These are phyloP conservation scores for Bruguiera parviflora DNA, from an alignment of 345 rosid genomes.

Conservation along the genomic window DNA sequence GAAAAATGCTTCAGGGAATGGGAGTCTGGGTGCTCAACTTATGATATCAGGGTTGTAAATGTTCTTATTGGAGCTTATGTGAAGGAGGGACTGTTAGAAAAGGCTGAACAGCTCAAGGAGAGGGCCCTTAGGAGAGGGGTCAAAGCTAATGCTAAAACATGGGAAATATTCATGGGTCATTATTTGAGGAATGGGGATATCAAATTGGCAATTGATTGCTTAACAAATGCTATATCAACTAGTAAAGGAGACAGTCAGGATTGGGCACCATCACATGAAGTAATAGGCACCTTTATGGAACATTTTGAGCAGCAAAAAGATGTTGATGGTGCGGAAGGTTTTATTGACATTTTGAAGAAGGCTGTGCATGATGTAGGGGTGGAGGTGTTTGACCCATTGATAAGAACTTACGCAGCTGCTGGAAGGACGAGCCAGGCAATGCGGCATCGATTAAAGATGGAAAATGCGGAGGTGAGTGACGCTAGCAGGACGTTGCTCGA, in stretches of 20 bases:
- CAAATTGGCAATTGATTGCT: constrained; percentile 55
- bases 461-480: constrained; percentile 59
- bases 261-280: constrained; percentile 75
- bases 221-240: constrained; percentile 55
- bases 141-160: constrained; percentile 74
- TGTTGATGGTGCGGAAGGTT: constrained; percentile 81
- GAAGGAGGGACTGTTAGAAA: constrained; percentile 50
- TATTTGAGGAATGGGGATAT: constrained; percentile 51
- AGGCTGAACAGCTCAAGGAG: constrained; percentile 68
- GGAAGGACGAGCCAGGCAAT: constrained; percentile 62
- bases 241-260: constrained; percentile 70
- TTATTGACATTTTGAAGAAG: constrained; percentile 71
- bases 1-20: constrained; percentile 89
- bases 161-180: constrained; percentile 73
- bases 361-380: constrained; percentile 50
- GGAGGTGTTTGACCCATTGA: constrained; percentile 68
- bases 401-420: constrained; percentile 84
- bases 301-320: constrained; percentile 66
- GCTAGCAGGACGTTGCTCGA: constrained; percentile 64
- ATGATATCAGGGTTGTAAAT: constrained; percentile 74
- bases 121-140: constrained; percentile 64
- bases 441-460: constrained; percentile 74
- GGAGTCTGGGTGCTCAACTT: constrained; percentile 62
- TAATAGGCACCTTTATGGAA: constrained; percentile 48
- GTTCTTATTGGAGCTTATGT: constrained; percentile 66